These are phyloP conservation scores for sweet orange (Citrus sinensis) DNA, from an alignment of 345 rosid genomes.

Conservation along the genomic window DNA sequence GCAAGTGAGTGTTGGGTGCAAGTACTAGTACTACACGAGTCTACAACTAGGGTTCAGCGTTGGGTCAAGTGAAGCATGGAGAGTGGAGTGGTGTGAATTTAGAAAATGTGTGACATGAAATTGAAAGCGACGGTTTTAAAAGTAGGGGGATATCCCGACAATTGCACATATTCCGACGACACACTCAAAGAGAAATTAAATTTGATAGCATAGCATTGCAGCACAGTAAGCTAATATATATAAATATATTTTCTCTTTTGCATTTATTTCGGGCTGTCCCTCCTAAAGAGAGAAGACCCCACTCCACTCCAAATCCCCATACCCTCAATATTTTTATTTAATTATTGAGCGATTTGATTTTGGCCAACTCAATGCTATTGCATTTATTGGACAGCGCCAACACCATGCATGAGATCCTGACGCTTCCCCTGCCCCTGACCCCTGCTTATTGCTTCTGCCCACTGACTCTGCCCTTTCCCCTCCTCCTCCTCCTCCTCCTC, in stretches of 20 bases:
- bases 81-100: neutral
- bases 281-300: slow-evolving; percentile 1
- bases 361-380: slow-evolving; percentile 25
- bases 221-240: no score
- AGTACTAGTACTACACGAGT: neutral
- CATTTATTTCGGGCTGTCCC: slow-evolving; percentile 43
- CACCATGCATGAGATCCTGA: slow-evolving; percentile 22
- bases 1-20: neutral
- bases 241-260: neutral
- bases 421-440: neutral
- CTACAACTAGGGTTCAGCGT: neutral
- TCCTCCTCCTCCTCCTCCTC: neutral
- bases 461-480: neutral
- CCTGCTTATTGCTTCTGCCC: neutral
- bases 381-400: slow-evolving; percentile 58
- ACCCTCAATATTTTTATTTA: neutral
- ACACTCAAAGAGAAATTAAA: neutral
- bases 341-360: slow-evolving; percentile 6
- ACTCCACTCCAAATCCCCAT: slow-evolving; percentile 8
- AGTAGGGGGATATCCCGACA: slow-evolving; percentile 33
- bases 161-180: slow-evolving; percentile 19
- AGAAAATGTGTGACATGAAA: neutral
- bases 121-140: slow-evolving; percentile 22
- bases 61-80: neutral
- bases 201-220: no score